phyloP scores from a whole-genome alignment of 164 flowering plant species.

The Nelumbo lutea region DNA sequence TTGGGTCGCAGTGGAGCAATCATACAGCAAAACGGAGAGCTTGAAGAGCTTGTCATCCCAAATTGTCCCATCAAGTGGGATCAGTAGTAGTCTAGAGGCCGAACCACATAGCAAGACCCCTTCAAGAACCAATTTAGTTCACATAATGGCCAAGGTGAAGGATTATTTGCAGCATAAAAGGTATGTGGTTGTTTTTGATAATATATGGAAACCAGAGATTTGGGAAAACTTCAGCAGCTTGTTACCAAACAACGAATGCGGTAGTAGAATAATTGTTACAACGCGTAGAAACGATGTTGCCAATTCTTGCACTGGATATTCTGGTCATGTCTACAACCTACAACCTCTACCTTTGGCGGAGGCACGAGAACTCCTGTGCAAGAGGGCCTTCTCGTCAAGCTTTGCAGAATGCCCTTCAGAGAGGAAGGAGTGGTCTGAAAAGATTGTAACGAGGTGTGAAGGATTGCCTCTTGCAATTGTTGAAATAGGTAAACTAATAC shows the following conservation, averaged over 20 bases:
- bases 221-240: not conserved
- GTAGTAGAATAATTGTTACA: conserved; percentile 1
- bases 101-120: too few species aligned
- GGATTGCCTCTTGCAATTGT: conserved; percentile 7
- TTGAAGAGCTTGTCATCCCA: not conserved
- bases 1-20: conserved; percentile 24
- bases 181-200: not conserved
- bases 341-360: not conserved
- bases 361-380: conserved; percentile 3
- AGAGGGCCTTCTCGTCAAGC: conserved; percentile 1
- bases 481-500: not conserved
- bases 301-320: not conserved
- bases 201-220: not conserved
- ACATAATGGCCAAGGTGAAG: too few species aligned
- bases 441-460: not conserved
- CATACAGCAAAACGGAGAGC: conserved; percentile 6
- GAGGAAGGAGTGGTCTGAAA: not conserved
- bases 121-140: too few species aligned
- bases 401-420: not conserved
- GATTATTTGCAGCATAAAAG: not conserved
- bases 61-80: not conserved
- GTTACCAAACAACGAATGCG: not conserved
- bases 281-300: not conserved
- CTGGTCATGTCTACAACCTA: not conserved
- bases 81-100: too few species aligned